phyloP scores from a whole-genome alignment of 2,329 filamentous ascomycete species.

The Simplicillium sp. region DNA sequence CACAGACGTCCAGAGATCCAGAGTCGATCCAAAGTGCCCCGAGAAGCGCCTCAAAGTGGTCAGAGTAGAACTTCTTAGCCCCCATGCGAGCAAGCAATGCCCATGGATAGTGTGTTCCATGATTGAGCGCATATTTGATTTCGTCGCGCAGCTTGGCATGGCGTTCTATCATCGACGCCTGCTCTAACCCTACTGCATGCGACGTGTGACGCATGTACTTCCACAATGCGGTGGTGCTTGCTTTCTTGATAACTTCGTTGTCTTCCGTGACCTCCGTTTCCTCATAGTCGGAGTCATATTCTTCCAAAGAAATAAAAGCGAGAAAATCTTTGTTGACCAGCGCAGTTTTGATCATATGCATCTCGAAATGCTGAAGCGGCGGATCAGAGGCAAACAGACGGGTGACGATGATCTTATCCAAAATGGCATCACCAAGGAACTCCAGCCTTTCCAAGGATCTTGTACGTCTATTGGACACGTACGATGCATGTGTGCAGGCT shows the following conservation, averaged over 20 bases:
- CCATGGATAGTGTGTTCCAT: slow-evolving; percentile 64
- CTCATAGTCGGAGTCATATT: slow-evolving; percentile 10
- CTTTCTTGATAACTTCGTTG: slow-evolving; percentile 10
- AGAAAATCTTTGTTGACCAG: slow-evolving; percentile 76
- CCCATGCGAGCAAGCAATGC: slow-evolving; percentile 53
- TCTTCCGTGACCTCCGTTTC: slow-evolving; percentile 11
- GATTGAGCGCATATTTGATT: slow-evolving; percentile 40
- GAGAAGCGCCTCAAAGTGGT: slow-evolving; percentile 71
- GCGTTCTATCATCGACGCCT: slow-evolving; percentile 31
- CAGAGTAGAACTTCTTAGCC: slow-evolving; percentile 70
- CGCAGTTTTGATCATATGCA: slow-evolving; percentile 69
- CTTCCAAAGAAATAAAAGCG: slow-evolving; percentile 63
- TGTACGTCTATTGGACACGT: slow-evolving; percentile 28
- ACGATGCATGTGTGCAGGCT: slow-evolving; percentile 70
- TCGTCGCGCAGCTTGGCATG: slow-evolving; percentile 36
- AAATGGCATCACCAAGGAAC: slow-evolving; percentile 76
- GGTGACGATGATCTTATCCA: slow-evolving; percentile 67
- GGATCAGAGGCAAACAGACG: slow-evolving; percentile 41
- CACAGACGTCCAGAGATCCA: slow-evolving; percentile 51
- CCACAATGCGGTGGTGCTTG: slow-evolving; percentile 44
- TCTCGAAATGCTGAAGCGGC: slow-evolving; percentile 39
- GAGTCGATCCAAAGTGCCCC: slow-evolving; percentile 81
- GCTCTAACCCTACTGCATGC: slow-evolving; percentile 33
- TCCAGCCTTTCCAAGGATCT: slow-evolving; percentile 63
- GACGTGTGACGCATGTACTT: slow-evolving; percentile 57